Percentiles rank a stretch among this genome's conserved stretches.
Conservation (phyloP, 1,284 basidiomycete genomes). For the Ustilago loliicola region DNA sequence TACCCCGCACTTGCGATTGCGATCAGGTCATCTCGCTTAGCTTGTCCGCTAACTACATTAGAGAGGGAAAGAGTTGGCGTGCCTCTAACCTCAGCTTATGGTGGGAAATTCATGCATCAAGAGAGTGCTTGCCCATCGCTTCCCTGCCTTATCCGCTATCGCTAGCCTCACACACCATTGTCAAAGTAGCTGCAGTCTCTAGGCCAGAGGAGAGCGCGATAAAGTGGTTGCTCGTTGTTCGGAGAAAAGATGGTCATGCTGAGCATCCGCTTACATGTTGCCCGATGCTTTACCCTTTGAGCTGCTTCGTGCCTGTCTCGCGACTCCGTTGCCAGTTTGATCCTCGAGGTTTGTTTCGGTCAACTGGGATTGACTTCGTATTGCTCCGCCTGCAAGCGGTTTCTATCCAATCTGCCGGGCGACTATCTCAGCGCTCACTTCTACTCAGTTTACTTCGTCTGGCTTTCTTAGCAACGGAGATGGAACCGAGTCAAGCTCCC, state of each 20-base stretch:
- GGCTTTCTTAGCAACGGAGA: too few species aligned
- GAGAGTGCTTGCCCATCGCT: neutral
- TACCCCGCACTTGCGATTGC: slow-evolving; percentile 6
- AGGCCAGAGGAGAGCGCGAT: neutral
- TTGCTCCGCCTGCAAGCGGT: neutral
- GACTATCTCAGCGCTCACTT: neutral
- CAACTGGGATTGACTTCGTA: neutral
- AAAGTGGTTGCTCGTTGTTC: neutral
- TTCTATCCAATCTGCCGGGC: neutral
- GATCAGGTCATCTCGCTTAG: slow-evolving; percentile 4
- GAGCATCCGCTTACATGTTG: neutral
- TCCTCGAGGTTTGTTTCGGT: neutral
- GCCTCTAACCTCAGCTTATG: neutral
- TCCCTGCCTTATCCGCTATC: neutral
- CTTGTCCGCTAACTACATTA: neutral
- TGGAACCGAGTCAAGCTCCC: too few species aligned
- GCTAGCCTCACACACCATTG: neutral
- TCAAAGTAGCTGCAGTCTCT: too few species aligned
- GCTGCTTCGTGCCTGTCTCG: slow-evolving; percentile 1
- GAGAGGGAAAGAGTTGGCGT: neutral
- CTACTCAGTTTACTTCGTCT: too few species aligned
- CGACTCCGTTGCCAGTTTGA: neutral
- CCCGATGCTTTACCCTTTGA: neutral
- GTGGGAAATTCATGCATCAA: slow-evolving; percentile 4
- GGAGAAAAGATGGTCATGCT: neutral